Conservation (phyloP, 495 filamentous ascomycete species). For the Aspergillus diversus region DNA sequence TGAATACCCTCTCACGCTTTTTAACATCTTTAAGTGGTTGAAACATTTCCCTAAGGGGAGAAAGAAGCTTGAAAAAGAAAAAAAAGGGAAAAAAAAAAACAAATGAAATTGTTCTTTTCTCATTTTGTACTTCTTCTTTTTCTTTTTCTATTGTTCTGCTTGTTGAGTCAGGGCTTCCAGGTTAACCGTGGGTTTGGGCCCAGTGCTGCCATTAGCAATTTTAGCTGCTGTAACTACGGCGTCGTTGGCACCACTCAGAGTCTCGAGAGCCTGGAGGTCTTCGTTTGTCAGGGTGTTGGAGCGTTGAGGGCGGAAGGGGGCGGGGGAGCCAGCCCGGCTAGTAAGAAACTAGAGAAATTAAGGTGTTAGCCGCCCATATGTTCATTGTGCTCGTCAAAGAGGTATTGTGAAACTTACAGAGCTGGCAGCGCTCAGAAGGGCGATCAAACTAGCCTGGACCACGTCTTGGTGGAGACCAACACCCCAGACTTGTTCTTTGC, state of each 20-base stretch:
- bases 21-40: not conserved
- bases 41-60: not conserved
- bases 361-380: constrained; percentile 9
- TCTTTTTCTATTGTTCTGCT: constrained; percentile 37
- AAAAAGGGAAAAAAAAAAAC: constrained; percentile 7
- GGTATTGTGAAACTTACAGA: constrained; percentile 63
- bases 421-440: constrained; percentile 83
- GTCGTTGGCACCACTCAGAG: constrained; percentile 33
- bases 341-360: constrained; percentile 46
- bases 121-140: constrained; percentile 1
- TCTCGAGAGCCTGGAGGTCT: constrained; percentile 49
- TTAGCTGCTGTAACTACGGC: constrained; percentile 16
- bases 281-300: constrained; percentile 51
- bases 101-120: constrained; percentile 6
- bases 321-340: constrained; percentile 48
- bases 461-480: constrained; percentile 96
- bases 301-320: constrained; percentile 52
- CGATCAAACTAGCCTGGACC: constrained; percentile 88
- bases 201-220: constrained; percentile 21
- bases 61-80: not conserved
- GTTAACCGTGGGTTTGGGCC: constrained; percentile 35
- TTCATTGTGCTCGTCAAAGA: not conserved
- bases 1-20: not conserved
- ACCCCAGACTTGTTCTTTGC: constrained; percentile 79
- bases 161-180: constrained; percentile 41